Evolutionary conservation across 2,329 filamentous ascomycete genomes (phyloP), one percentile per base, ranked within the genome.

Genomic region (Daldinia eschscholtzii): DNA sequence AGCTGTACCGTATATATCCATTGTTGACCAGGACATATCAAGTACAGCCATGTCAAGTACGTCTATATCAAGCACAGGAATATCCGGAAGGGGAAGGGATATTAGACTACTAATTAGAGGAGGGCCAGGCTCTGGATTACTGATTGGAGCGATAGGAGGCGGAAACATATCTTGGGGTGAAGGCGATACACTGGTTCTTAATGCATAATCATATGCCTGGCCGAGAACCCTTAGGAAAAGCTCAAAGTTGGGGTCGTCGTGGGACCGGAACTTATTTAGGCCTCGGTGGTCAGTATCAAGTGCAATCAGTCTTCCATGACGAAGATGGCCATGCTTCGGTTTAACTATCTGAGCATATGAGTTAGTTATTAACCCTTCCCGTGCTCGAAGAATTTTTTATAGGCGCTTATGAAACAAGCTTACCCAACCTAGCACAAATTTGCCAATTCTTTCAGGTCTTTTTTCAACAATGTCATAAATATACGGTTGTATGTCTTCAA

Each of bases 401-500:
- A 33, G 6, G 30, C 6, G 2, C 30, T 10, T 1, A 10, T 6
- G 30, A 6, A 10, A 10, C 6, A 10, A 6, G 30, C 30, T 33
- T 33, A 33, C 30, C 30, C 30, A 33, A 3, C 30, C 30, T 10
- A 33, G 9, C 4, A n/a, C 26, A 18, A 52, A 44, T 12, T 50
- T 60, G n/a, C 44, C 57, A 5, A 50, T 28, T 28, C 26, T 57
- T 20, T 50, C 35, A 28, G 61, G 53, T 6, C 42, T 26, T 10
- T 15, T 50, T 63, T 57, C 52, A 3, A 63, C 2, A 39, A 57
- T 41, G 26, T 63, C 61, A 42, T 42, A 63, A 20, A 52, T 57
- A 18, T 57, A 63, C 5, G 52, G 61, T 26, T 57, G 61, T 6
- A 30, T 52, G 10, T 63, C 61, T 2, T 39, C 28, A 5, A 15